Base-by-base conservation (phyloP, 73 alveolate species). In the Effrenium voratum region DNA sequence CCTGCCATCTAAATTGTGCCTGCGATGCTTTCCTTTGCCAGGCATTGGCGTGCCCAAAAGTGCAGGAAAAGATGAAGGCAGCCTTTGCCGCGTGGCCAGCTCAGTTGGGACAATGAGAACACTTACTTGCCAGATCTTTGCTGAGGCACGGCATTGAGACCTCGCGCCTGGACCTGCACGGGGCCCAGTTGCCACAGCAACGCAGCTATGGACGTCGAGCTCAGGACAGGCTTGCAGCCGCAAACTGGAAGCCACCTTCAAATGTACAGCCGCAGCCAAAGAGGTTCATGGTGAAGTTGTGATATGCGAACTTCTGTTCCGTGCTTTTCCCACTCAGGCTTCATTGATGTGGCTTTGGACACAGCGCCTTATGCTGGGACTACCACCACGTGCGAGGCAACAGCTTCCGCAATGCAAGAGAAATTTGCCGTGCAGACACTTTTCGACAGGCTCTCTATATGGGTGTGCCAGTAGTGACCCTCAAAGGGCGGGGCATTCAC, bases 301-400 rank as follows among this genome's bases (percentile, higher is more conserved):
- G 8, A 19, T 19, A 8, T 52, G 8, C 19, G 26, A 19, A 19
- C 19, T 19, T 19, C 19, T 19, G 26, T 52, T 52, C 63, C 24
- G 86, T 32, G 22, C 16, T 1, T 38, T 36, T 26, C 55, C 38
- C 32, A 5, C 38, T 82, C 73, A 84, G 93, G 93, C 84, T 87
- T 87, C 22, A 52, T 91, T 44, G 98, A 91, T 72, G 85, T 91
- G 59, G 98, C 98, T 19, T 59, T 91, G 80, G 98, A 91, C 72
- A 72, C 98, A 13, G 70, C 81, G 36, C 98, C 98, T 26, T 91
- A 91, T 47, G 98, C 98, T 38, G 98, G 98, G 57, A 91, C 98
- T 13, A 91, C 98, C 52, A 91, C 98, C 34, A 91, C 98, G 28
- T 91, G 98, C 38, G 98, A 91, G 91, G 90, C 94, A 34, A 2